Conservation (phyloP, 2,329 filamentous ascomycete species). For the Exophiala lecanii-corni region DNA sequence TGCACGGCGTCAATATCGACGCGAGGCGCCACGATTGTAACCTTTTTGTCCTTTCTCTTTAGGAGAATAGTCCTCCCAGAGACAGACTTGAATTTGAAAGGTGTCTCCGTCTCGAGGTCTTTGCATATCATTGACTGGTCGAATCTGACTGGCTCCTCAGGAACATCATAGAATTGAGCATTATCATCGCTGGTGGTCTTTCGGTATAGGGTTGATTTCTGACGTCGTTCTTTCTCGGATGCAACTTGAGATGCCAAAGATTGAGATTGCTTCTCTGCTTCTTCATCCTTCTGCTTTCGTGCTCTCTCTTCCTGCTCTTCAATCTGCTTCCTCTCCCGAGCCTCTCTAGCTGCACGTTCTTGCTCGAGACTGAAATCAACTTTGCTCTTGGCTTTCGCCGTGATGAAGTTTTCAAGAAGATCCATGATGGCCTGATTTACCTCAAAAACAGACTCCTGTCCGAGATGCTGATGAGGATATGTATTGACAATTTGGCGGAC, state of each 20-base stretch:
- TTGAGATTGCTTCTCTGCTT: slow-evolving; percentile 19
- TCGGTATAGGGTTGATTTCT: slow-evolving; percentile 13
- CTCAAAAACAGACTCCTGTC: slow-evolving; percentile 21
- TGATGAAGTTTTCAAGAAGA: slow-evolving; percentile 16
- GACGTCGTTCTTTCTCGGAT: slow-evolving; percentile 16
- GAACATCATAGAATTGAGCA: slow-evolving; percentile 16
- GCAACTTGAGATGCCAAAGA: slow-evolving; percentile 22
- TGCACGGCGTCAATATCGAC: slow-evolving; percentile 54
- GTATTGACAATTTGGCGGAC: slow-evolving; percentile 19
- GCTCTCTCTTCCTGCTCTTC: slow-evolving; percentile 14
- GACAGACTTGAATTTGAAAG: slow-evolving; percentile 65
- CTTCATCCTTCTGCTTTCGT: slow-evolving; percentile 19
- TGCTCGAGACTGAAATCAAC: slow-evolving; percentile 23
- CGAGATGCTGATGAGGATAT: slow-evolving; percentile 14
- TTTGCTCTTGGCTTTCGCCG: slow-evolving; percentile 16
- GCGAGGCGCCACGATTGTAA: slow-evolving; percentile 65
- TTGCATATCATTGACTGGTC: slow-evolving; percentile 49
- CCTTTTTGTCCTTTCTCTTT: slow-evolving; percentile 61
- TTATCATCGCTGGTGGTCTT: slow-evolving; percentile 15
- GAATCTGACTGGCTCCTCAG: slow-evolving; percentile 34
- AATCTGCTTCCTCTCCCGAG: slow-evolving; percentile 13
- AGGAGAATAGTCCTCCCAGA: slow-evolving; percentile 63
- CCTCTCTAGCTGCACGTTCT: slow-evolving; percentile 21
- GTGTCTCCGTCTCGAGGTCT: slow-evolving; percentile 56
- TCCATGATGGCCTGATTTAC: slow-evolving; percentile 23